Base-by-base conservation (phyloP, 2,329 filamentous ascomycete species). In the Fusarium burgessii region DNA sequence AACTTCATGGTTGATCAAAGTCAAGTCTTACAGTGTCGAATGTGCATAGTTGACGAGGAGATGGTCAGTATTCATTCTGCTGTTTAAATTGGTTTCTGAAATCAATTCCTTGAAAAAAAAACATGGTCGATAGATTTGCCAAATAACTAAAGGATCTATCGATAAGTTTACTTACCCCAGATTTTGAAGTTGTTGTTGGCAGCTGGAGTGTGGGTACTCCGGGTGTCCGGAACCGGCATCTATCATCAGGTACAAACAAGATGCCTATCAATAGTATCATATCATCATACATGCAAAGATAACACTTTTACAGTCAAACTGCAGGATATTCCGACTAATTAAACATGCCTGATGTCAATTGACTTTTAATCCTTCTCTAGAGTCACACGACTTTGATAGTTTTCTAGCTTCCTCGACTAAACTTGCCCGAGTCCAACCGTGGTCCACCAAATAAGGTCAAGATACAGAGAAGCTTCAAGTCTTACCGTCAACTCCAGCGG, bases 201-300 rank as follows among this genome's bases (percentile, higher is more conserved):
- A 65, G 71, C 45, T 41, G 59, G 69, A 58, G 59, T 45, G 68
- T 71, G 69, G 68, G 45, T 49, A 65, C 68, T 33, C 12, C 8
- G 29, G 47, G 68, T 55, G 52, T n/a, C 42, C 55, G 58, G 51
- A 51, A 45, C 43, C 42, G 43, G 50, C 47, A 68, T 58, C 41
- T 45, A 49, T 43, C 32, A 64, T 65, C 50, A 65, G 49, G 59
- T 18, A 66, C 47, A 47, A 59, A 67, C 42, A 43, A 65, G 59
- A 71, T 66, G 54, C 57, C 17, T 25, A 27, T 38, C 27, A 36
- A 23, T 40, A 9, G n/a, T 18, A 29, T 54, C 41, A 51, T 36
- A 58, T 58, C 58, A 58, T 58, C 33, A 55, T 36, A n/a, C 13
- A 23, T 41, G 18, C 4, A 15, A 29, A 29, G 5, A 42, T 46